A percentile compares a stretch with the other conserved stretches of the same genome.
Conservation (phyloP, 257 asterid genomes). For the Fraxinus excelsior region DNA sequence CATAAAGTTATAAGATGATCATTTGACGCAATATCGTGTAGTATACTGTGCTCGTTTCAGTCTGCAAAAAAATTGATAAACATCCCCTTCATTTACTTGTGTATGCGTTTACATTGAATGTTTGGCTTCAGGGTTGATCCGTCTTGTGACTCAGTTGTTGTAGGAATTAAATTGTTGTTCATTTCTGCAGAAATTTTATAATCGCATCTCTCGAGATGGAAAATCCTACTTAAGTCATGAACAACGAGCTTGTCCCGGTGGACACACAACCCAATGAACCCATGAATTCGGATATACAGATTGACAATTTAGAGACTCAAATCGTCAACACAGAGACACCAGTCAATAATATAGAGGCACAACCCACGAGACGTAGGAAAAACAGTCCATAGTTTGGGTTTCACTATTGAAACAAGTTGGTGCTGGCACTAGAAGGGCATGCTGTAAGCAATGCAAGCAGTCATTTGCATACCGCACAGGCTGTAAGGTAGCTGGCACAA, state of each 20-base stretch:
- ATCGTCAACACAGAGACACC: conserved; percentile 38
- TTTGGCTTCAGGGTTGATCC: not conserved
- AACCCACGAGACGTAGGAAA: conserved; percentile 62
- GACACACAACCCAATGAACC: conserved; percentile 42
- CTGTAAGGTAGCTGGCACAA: conserved; percentile 91
- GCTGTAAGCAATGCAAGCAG: conserved; percentile 96
- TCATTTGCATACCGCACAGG: conserved; percentile 97
- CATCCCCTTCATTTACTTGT: not conserved
- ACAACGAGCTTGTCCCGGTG: conserved; percentile 53
- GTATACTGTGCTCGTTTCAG: not conserved
- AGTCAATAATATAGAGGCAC: conserved; percentile 35
- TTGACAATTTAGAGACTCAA: conserved; percentile 40
- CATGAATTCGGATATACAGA: conserved; percentile 46
- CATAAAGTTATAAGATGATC: not conserved
- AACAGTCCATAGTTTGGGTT: conserved; percentile 97
- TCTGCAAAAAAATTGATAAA: not conserved
- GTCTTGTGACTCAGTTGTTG: not conserved
- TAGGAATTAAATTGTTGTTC: not conserved
- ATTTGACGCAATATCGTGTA: not conserved
- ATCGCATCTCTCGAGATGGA: conserved; percentile 41
- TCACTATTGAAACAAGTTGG: conserved; percentile 79
- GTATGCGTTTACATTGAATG: not conserved
- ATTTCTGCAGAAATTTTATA: conserved; percentile 23
- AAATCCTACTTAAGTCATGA: conserved; percentile 32
- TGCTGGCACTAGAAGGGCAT: conserved; percentile 80